A percentile compares a stretch with the other conserved stretches of the same genome.
Evolutionary conservation across 345 rosid species (phyloP).

Genomic region (Litchi chinensis): DNA sequence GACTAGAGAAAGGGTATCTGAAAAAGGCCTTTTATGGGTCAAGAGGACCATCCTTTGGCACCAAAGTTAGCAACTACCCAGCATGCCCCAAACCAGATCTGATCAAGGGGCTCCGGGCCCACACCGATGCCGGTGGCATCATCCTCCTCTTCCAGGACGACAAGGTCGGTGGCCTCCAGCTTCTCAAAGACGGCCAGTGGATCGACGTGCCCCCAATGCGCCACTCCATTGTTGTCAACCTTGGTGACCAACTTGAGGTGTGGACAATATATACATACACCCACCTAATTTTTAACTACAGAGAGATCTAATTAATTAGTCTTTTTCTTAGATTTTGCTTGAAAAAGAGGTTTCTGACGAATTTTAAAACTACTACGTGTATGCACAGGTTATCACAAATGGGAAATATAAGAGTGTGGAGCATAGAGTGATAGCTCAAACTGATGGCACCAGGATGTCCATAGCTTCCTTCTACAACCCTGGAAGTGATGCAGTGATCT

Average conservation of each 20-base stretch:
- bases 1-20: conserved; percentile 76
- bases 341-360: background rate
- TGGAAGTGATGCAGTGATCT: conserved; percentile 78
- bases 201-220: conserved; percentile 92
- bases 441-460: conserved; percentile 79
- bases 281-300: too few relatives aligned
- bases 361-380: background rate
- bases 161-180: conserved; percentile 91
- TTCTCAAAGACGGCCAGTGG: conserved; percentile 87
- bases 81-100: conserved; percentile 94
- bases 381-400: conserved; percentile 73
- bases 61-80: conserved; percentile 95
- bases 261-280: background rate
- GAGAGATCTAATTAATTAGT: too few relatives aligned
- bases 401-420: conserved; percentile 91
- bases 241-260: conserved; percentile 96
- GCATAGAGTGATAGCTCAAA: conserved; percentile 84
- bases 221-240: conserved; percentile 90
- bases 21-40: conserved; percentile 69
- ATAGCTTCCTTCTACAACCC: conserved; percentile 96
- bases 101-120: conserved; percentile 90
- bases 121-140: conserved; percentile 99
- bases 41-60: conserved; percentile 77
- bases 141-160: conserved; percentile 88
- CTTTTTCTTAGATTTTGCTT: too few relatives aligned